phyloP scores from a whole-genome alignment of 2,329 filamentous ascomycete genomes.

The Epichloe baconii region DNA sequence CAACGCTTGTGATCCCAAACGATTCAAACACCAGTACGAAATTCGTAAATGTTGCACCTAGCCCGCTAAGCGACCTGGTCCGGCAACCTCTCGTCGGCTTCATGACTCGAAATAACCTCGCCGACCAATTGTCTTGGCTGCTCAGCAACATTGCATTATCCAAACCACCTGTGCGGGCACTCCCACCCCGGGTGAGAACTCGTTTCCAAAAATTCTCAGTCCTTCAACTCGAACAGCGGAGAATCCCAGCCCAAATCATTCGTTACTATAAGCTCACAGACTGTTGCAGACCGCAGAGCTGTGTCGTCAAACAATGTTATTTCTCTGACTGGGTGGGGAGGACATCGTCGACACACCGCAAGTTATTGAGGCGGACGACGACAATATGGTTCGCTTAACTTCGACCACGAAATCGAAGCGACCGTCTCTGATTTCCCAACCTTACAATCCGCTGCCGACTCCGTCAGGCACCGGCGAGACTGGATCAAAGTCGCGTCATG shows the following conservation, averaged over 20 bases:
- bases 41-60: slow-evolving; percentile 2
- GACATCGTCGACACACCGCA: slow-evolving; percentile 14
- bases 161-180: slow-evolving; percentile 26
- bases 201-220: slow-evolving; percentile 14
- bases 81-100: slow-evolving; percentile 23
- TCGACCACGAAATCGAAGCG: slow-evolving; percentile 31
- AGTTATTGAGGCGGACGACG: slow-evolving; percentile 16
- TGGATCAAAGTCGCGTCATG: slow-evolving; percentile 9
- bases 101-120: slow-evolving; percentile 51
- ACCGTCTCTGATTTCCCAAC: slow-evolving; percentile 29
- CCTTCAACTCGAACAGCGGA: slow-evolving; percentile 8
- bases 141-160: slow-evolving; percentile 32
- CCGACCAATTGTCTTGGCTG: slow-evolving; percentile 45
- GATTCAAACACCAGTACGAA: background rate
- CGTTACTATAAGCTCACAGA: background rate
- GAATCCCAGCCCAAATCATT: background rate
- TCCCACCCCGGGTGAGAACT: slow-evolving; percentile 19
- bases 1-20: background rate
- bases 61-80: background rate
- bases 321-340: slow-evolving; percentile 11
- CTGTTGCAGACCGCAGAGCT: background rate
- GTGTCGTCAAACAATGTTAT: slow-evolving; percentile 8
- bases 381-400: slow-evolving; percentile 32
- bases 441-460: slow-evolving; percentile 28
- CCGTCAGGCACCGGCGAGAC: slow-evolving; percentile 18